Conservation (phyloP, 73 alveolate genomes). For the Effrenium voratum region DNA sequence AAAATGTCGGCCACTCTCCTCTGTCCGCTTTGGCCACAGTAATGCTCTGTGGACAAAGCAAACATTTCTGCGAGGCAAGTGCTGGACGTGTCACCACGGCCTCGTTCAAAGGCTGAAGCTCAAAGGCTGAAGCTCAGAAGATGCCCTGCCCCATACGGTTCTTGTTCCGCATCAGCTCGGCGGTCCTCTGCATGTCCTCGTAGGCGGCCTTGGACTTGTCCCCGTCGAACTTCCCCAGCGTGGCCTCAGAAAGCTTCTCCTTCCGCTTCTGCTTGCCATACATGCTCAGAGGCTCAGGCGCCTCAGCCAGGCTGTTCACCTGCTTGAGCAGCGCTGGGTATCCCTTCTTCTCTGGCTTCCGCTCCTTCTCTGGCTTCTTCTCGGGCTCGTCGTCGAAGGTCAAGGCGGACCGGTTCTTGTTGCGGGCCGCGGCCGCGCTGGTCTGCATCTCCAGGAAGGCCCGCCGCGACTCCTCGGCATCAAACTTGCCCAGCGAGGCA, state of each 20-base stretch:
- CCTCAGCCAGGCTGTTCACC: not conserved
- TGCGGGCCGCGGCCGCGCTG: not conserved
- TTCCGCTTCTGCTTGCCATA: not conserved
- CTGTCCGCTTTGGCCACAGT: no score
- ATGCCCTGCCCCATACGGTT: conserved; percentile 10
- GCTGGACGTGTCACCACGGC: no score
- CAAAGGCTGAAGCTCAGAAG: no score
- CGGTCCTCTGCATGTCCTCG: conserved; percentile 20
- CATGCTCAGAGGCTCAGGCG: not conserved
- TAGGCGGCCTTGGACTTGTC: conserved; percentile 8
- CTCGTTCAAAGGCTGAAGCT: no score
- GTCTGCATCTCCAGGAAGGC: conserved; percentile 1
- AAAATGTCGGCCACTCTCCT: no score
- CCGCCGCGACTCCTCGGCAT: not conserved
- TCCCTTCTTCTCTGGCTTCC: not conserved
- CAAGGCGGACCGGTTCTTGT: conserved; percentile 1
- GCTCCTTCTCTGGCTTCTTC: no score
- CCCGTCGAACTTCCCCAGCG: conserved; percentile 21
- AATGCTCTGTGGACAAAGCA: no score
- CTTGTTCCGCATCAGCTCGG: conserved; percentile 31
- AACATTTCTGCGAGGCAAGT: no score
- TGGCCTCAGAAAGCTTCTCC: conserved; percentile 15
- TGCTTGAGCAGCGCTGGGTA: conserved; percentile 1
- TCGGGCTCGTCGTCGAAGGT: not conserved
- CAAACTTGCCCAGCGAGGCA: conserved; percentile 10